Evolutionary conservation across 805 yeast genomes (phyloP), one percentile per base, ranked within the genome.

Genomic region (Kodamaea restingae): DNA sequence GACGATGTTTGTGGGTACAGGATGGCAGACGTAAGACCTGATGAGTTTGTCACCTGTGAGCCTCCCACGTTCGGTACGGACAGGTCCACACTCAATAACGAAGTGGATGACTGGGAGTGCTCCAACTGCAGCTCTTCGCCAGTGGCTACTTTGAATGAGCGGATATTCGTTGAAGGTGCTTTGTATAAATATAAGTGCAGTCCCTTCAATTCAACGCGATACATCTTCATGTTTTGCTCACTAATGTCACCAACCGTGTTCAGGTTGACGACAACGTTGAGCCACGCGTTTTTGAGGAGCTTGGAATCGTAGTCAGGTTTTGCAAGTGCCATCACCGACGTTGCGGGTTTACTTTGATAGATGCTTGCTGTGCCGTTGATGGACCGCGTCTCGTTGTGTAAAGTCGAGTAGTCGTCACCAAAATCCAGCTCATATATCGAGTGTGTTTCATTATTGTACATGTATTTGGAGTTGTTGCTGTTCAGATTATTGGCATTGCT

Each of bases 121-220:
- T 30, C 35, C 22, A 25, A 21, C 14, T 15, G 35, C 18, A 32
- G 35, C 12, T 47, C 53, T 3, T 53, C 37, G 33, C 45, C 35
- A 17, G 32, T 6, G 12, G 22, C 17, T 9, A 38, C 32, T 14
- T 32, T 42, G 44, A 71, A 67, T 32, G 54, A 54, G 37, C 54
- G 61, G 31, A 61, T 56, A 42, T 71, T 71, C 18, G 78, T 40
- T 18, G 67, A 78, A 18, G 65, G 58, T 2, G 73, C 81, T 55
- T 77, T 82, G 64, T 75, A 84, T 12, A 88, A 57, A 39, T 70
- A 67, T 38, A 88, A 60, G 31, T 69, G 66, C 2, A 88, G 76
- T 14, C 95, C 95, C 49, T 72, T 76, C 41, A 88, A 62, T 51
- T 80, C 86, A 0, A 84, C 88, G 36, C 82, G 69, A 41, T 67